Conservation (phyloP, 1,284 basidiomycete species). For the Leccinum pachyderme region DNA sequence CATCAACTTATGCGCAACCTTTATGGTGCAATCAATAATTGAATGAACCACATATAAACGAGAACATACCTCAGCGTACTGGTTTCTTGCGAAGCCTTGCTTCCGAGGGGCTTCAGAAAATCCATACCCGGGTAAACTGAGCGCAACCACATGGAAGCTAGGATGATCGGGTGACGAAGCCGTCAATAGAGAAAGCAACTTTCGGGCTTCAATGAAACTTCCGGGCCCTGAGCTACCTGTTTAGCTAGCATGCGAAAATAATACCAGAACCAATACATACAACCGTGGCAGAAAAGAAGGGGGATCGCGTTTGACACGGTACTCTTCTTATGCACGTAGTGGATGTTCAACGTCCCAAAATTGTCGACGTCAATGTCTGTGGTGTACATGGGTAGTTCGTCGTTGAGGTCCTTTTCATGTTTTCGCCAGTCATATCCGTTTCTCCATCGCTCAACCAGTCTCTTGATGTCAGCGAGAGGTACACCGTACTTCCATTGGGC, state of each 20-base stretch:
- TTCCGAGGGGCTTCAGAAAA: conserved; percentile 45
- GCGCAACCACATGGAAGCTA: conserved; percentile 55
- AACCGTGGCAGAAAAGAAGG: conserved; percentile 46
- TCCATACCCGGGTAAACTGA: conserved; percentile 52
- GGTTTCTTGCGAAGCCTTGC: conserved; percentile 33
- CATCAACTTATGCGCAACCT: conserved; percentile 48
- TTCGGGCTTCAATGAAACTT: conserved; percentile 53
- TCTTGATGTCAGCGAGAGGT: conserved; percentile 39
- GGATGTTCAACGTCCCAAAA: conserved; percentile 38
- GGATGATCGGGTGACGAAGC: conserved; percentile 42
- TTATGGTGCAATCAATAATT: background rate
- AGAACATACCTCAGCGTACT: conserved; percentile 40
- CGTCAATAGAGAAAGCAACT: conserved; percentile 50
- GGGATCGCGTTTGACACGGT: conserved; percentile 39
- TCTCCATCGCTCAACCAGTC: conserved; percentile 39
- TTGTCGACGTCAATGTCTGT: conserved; percentile 37
- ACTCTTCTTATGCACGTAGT: conserved; percentile 43
- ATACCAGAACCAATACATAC: conserved; percentile 28
- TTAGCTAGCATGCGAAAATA: background rate
- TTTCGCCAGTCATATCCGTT: conserved; percentile 42
- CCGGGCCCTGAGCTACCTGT: conserved; percentile 49
- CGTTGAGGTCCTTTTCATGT: conserved; percentile 39
- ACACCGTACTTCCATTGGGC: conserved; percentile 41
- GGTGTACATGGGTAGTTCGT: conserved; percentile 42
- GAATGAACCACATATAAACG: background rate